Evolutionary conservation across 495 filamentous ascomycete species (phyloP).

Genomic region (Podospora sp.): DNA sequence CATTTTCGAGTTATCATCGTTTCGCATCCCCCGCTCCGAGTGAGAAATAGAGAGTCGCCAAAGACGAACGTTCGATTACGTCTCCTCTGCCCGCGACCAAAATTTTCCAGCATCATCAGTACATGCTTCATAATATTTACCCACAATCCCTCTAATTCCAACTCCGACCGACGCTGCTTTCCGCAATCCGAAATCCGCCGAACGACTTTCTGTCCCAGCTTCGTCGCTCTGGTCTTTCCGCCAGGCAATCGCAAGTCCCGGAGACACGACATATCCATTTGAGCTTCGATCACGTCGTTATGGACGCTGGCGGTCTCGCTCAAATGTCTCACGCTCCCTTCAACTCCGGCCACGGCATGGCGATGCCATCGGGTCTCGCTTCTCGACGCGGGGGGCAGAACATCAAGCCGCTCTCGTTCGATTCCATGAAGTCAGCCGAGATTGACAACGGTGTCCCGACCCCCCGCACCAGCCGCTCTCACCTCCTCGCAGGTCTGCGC

Average conservation of each 20-base stretch:
- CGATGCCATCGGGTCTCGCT: constrained; percentile 79
- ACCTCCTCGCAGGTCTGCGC: constrained; percentile 88
- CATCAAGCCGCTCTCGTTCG: constrained; percentile 86
- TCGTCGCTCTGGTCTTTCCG: neutral
- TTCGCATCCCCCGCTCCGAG: constrained; percentile 29
- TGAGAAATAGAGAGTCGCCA: constrained; percentile 36
- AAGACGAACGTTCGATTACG: constrained; percentile 38
- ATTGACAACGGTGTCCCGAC: constrained; percentile 65
- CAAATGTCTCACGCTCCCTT: constrained; percentile 94
- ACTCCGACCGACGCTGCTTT: constrained; percentile 14
- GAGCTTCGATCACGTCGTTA: constrained; percentile 53
- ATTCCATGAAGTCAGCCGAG: constrained; percentile 53
- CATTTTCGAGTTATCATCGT: constrained; percentile 33
- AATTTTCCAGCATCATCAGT: constrained; percentile 25
- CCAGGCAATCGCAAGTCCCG: neutral
- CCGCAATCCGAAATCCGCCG: constrained; percentile 5
- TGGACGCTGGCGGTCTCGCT: constrained; percentile 99
- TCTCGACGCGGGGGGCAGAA: constrained; percentile 76
- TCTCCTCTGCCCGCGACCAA: constrained; percentile 28
- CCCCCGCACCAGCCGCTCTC: constrained; percentile 90
- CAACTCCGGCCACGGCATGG: constrained; percentile 68
- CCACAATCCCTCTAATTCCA: constrained; percentile 23
- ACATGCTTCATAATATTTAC: constrained; percentile 35
- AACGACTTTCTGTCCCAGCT: neutral
- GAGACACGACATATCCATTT: constrained; percentile 11